These are phyloP conservation scores for Amesomyces nigricolor DNA, from an alignment of 2,329 filamentous ascomycete species.

Conservation along the genomic window DNA sequence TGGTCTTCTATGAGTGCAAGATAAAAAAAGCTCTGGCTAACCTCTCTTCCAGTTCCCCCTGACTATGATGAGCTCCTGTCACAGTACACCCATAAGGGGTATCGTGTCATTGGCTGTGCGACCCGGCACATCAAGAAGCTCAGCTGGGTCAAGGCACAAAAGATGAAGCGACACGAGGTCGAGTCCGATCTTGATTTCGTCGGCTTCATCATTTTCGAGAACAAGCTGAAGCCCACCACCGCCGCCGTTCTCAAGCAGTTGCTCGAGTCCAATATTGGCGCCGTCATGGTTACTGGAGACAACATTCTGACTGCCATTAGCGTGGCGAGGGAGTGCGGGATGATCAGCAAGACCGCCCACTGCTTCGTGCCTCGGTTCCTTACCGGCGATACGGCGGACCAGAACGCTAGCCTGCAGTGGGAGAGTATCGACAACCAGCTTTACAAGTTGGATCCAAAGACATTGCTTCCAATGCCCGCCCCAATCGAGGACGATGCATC, in stretches of 20 bases:
- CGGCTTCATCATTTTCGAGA: slow-evolving; percentile 98
- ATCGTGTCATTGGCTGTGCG: slow-evolving; percentile 92
- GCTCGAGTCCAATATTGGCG: slow-evolving; percentile 73
- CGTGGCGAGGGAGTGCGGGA: slow-evolving; percentile 81
- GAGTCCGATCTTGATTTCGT: slow-evolving; percentile 81
- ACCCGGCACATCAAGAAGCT: slow-evolving; percentile 82
- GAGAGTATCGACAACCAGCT: slow-evolving; percentile 87
- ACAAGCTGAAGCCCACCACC: slow-evolving; percentile 90
- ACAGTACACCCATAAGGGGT: slow-evolving; percentile 92
- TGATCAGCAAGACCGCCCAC: slow-evolving; percentile 74
- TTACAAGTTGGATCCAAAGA: slow-evolving; percentile 72
- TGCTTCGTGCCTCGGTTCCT: slow-evolving; percentile 90
- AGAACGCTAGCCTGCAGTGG: slow-evolving; percentile 72
- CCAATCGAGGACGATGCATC: slow-evolving; percentile 72
- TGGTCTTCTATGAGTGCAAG: slow-evolving; percentile 17
- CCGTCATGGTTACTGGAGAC: slow-evolving; percentile 96
- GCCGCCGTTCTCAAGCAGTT: slow-evolving; percentile 77
- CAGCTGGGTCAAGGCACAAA: slow-evolving; percentile 90
- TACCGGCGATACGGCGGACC: slow-evolving; percentile 69
- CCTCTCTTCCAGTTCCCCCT: slow-evolving; percentile 53
- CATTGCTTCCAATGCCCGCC: slow-evolving; percentile 51
- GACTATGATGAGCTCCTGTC: slow-evolving; percentile 87
- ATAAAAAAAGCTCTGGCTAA: background rate
- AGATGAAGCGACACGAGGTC: slow-evolving; percentile 81
- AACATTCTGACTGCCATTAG: slow-evolving; percentile 97